phyloP scores from a whole-genome alignment of 352 stramenopile species.

The Halophytophthora polymorphica region DNA sequence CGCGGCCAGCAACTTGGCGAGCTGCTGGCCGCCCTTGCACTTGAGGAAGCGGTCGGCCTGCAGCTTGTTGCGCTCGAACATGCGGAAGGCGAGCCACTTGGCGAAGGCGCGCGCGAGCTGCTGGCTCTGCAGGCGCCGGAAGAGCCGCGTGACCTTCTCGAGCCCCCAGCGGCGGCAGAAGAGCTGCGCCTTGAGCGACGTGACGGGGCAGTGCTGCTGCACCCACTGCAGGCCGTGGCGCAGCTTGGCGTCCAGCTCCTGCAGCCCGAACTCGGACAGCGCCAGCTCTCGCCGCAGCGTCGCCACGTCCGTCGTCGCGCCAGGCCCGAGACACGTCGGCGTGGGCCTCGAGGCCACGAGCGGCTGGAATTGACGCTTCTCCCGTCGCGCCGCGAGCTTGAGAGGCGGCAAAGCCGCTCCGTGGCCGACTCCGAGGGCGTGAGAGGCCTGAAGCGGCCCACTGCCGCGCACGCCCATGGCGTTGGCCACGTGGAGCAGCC shows the following conservation, averaged over 20 bases:
- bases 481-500: slow-evolving; percentile 65
- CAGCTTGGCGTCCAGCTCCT: slow-evolving; percentile 68
- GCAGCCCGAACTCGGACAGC: slow-evolving; percentile 72
- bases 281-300: slow-evolving; percentile 73
- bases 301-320: slow-evolving; percentile 40
- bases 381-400: slow-evolving; percentile 42
- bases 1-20: slow-evolving; percentile 61
- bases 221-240: slow-evolving; percentile 85
- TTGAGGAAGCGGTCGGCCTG: slow-evolving; percentile 81
- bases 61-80: slow-evolving; percentile 75
- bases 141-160: slow-evolving; percentile 79
- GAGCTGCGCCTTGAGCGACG: slow-evolving; percentile 75
- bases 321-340: slow-evolving; percentile 53
- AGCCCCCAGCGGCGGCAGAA: slow-evolving; percentile 85
- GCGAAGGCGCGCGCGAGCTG: slow-evolving; percentile 60
- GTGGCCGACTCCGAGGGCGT: slow-evolving; percentile 4
- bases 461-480: slow-evolving; percentile 52
- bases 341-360: slow-evolving; percentile 46
- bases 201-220: slow-evolving; percentile 79
- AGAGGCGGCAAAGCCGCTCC: slow-evolving; percentile 48
- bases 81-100: slow-evolving; percentile 66
- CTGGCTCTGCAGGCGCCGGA: slow-evolving; percentile 64
- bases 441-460: slow-evolving; percentile 18
- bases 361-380: slow-evolving; percentile 43
- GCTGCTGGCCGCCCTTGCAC: slow-evolving; percentile 73